These are phyloP conservation scores for Tricholoma saponaceum DNA, from an alignment of 768 basidiomycete species.

Conservation along the genomic window DNA sequence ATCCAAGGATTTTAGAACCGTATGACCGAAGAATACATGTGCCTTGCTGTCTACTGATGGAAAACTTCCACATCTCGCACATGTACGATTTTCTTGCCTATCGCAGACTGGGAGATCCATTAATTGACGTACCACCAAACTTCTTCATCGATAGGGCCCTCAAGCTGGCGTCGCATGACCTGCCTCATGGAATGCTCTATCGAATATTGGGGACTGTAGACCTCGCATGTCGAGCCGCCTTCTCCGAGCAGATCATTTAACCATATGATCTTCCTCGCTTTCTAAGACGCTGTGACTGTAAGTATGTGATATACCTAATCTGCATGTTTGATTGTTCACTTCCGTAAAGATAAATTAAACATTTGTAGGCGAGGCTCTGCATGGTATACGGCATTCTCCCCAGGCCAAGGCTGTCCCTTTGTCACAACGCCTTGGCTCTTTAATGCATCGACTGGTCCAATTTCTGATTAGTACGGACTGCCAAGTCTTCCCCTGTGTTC, in stretches of 20 bases:
- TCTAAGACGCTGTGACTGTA: not conserved
- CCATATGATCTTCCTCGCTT: not conserved
- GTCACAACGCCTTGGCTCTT: no score
- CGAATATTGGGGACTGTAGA: not conserved
- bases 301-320: not conserved
- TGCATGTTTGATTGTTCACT: not conserved
- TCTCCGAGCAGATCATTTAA: not conserved
- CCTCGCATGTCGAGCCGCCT: not conserved
- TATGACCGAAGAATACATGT: not conserved
- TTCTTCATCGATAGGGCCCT: conserved; percentile 22
- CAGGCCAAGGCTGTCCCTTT: no score
- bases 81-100: conserved; percentile 18
- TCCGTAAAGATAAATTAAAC: not conserved
- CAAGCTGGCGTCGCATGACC: not conserved
- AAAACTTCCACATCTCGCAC: conserved; percentile 17
- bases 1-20: not conserved
- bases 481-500: no score
- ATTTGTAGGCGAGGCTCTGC: no score
- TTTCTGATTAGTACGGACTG: no score
- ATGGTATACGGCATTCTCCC: no score
- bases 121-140: conserved; percentile 4
- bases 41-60: conserved; percentile 19
- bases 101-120: conserved; percentile 14
- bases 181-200: conserved; percentile 7
- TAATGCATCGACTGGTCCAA: no score